Conservation (phyloP, 495 filamentous ascomycete species). For the Penicillium herquei region DNA sequence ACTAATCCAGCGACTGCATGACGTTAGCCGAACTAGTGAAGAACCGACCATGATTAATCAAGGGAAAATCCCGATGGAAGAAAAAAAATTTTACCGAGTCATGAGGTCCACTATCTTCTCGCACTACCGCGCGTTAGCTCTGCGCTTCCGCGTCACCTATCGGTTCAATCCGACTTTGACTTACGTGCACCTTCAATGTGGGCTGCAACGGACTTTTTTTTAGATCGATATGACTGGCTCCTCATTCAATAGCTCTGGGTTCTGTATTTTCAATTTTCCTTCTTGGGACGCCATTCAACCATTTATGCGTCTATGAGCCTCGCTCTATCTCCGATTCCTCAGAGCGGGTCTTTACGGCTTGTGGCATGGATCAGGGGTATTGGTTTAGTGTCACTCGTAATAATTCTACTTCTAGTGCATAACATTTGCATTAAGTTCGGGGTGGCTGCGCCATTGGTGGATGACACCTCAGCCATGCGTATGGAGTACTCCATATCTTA, state of each 20-base stretch:
- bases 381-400: too few relatives aligned
- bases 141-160: constrained; percentile 18
- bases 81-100: not conserved
- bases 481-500: too few relatives aligned
- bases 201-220: not conserved
- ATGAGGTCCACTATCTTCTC: constrained; percentile 8
- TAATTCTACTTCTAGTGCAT: too few relatives aligned
- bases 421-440: too few relatives aligned
- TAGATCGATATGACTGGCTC: not conserved
- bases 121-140: constrained; percentile 18
- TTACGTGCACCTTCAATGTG: constrained; percentile 8
- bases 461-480: too few relatives aligned
- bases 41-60: not conserved
- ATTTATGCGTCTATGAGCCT: too few relatives aligned
- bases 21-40: not conserved
- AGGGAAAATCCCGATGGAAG: too few relatives aligned
- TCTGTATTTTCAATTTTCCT: not conserved
- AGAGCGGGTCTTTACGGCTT: too few relatives aligned
- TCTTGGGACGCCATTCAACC: too few relatives aligned
- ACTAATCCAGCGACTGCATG: not conserved
- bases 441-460: too few relatives aligned
- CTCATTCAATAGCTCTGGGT: not conserved
- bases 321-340: too few relatives aligned
- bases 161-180: constrained; percentile 1
- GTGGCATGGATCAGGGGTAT: too few relatives aligned